These are phyloP conservation scores for Gardenia jasminoides DNA, from an alignment of 257 asterid genomes.

Conservation along the genomic window DNA sequence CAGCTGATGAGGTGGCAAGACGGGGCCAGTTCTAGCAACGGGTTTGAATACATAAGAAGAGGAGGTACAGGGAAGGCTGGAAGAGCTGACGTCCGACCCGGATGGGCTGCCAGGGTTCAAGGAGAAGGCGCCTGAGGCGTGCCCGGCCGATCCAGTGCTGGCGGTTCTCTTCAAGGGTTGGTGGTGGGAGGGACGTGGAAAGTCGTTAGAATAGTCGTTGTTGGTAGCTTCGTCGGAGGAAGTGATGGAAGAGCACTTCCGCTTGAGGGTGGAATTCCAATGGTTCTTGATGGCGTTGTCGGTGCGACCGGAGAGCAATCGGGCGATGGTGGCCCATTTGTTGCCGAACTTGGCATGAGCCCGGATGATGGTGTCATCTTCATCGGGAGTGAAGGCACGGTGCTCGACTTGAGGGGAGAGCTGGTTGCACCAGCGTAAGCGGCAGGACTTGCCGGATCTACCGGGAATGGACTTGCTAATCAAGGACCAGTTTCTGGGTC, in stretches of 20 bases:
- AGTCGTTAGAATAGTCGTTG: constrained; percentile 25
- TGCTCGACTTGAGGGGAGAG: constrained; percentile 93
- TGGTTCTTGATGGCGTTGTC: constrained; percentile 96
- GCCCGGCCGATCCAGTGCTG: constrained; percentile 63
- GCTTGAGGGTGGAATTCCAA: constrained; percentile 91
- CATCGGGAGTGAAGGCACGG: constrained; percentile 77
- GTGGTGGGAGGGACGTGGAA: constrained; percentile 6
- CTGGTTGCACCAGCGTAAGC: constrained; percentile 97
- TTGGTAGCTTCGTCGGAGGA: constrained; percentile 49
- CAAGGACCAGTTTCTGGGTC: constrained; percentile 89
- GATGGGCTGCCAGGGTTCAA: constrained; percentile 74
- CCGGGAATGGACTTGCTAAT: constrained; percentile 83
- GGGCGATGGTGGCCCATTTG: constrained; percentile 97
- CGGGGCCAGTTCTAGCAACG: constrained; percentile 43
- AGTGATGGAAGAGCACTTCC: constrained; percentile 64
- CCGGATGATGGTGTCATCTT: constrained; percentile 70
- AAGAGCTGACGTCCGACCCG: constrained; percentile 68
- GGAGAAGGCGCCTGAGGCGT: constrained; percentile 37
- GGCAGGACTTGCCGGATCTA: constrained; percentile 88
- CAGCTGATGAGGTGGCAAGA: constrained; percentile 33
- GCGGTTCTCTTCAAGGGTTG: constrained; percentile 75
- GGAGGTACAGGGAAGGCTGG: constrained; percentile 42
- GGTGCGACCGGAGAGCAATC: constrained; percentile 83
- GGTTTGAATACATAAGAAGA: constrained; percentile 46
- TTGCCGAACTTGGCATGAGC: constrained; percentile 90